Percentiles rank a stretch among this genome's conserved stretches.
These are phyloP conservation scores for Saccharum spontaneum DNA, from an alignment of 176 grass and related monocot species.

Conservation along the genomic window DNA sequence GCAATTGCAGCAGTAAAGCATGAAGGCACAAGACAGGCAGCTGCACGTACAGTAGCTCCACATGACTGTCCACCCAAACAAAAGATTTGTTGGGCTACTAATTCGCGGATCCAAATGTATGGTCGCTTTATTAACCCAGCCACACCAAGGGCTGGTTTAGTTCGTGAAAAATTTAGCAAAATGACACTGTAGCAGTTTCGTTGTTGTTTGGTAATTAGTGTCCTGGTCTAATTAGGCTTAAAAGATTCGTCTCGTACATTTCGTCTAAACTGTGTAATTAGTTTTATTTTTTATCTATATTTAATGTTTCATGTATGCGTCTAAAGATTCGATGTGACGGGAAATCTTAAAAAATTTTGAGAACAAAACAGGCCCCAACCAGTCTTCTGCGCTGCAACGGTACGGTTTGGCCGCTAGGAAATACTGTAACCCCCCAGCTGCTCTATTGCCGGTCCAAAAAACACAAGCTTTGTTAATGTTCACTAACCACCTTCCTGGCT, in stretches of 20 bases:
- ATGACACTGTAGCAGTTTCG: too few relatives aligned
- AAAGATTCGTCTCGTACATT: too few relatives aligned
- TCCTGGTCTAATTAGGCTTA: too few relatives aligned
- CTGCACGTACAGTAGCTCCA: slow-evolving; percentile 1
- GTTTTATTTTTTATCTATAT: too few relatives aligned
- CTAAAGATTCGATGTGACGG: too few relatives aligned
- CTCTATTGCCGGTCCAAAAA: background rate
- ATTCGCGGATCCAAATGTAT: slow-evolving; percentile 30
- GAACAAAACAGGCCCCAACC: too few relatives aligned
- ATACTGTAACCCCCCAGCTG: background rate
- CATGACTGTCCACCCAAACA: background rate
- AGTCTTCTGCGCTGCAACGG: background rate
- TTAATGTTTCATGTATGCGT: too few relatives aligned
- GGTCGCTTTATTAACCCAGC: slow-evolving; percentile 33
- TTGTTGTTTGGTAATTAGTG: too few relatives aligned
- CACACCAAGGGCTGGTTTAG: too few relatives aligned
- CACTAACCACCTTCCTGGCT: background rate
- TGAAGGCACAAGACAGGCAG: background rate
- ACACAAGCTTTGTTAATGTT: background rate
- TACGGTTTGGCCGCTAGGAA: background rate
- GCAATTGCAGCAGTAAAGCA: slow-evolving; percentile 2
- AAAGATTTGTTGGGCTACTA: background rate
- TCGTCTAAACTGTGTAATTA: too few relatives aligned
- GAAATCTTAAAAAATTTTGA: too few relatives aligned
- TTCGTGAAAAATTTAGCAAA: too few relatives aligned